These are phyloP conservation scores for Phaeosphaeriaceae sp. DNA, from an alignment of 2,329 filamentous ascomycete genomes.

Conservation along the genomic window DNA sequence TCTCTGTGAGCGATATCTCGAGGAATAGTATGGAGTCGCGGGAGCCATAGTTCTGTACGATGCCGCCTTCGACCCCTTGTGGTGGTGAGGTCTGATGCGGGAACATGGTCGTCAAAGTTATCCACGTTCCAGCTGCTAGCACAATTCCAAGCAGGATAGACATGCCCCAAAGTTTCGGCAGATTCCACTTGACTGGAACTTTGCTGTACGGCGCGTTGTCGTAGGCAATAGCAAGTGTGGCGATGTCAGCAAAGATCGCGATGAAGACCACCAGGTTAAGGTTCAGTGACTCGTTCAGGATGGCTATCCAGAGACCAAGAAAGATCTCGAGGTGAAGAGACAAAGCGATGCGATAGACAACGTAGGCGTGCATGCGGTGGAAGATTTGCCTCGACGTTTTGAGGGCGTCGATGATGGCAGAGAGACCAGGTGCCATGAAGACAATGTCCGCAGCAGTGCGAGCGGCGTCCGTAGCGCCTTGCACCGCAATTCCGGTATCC, in stretches of 20 bases:
- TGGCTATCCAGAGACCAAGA: slow-evolving; percentile 89
- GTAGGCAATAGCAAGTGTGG: slow-evolving; percentile 90
- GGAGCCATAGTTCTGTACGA: slow-evolving; percentile 87
- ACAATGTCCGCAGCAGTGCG: slow-evolving; percentile 93
- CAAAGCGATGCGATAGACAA: slow-evolving; percentile 92
- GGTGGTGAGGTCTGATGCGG: slow-evolving; percentile 48
- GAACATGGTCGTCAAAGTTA: slow-evolving; percentile 86
- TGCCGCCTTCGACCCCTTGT: slow-evolving; percentile 75
- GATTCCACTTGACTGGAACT: slow-evolving; percentile 92
- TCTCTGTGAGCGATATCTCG: slow-evolving; percentile 88
- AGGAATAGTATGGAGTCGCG: slow-evolving; percentile 86
- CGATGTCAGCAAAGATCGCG: slow-evolving; percentile 92
- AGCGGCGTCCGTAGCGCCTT: slow-evolving; percentile 89
- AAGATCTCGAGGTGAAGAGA: slow-evolving; percentile 92
- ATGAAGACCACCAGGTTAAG: slow-evolving; percentile 91
- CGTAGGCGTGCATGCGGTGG: slow-evolving; percentile 96
- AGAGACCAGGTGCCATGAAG: slow-evolving; percentile 89
- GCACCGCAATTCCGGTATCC: slow-evolving; percentile 95
- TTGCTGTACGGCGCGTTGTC: slow-evolving; percentile 89
- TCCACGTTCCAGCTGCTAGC: slow-evolving; percentile 85
- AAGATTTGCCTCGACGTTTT: slow-evolving; percentile 96
- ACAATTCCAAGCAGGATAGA: slow-evolving; percentile 83
- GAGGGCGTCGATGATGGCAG: slow-evolving; percentile 89
- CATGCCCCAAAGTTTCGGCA: slow-evolving; percentile 94
- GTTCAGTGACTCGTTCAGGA: slow-evolving; percentile 83